phyloP scores from a whole-genome alignment of 2,329 filamentous ascomycete genomes.

The Fusarium metavorans region DNA sequence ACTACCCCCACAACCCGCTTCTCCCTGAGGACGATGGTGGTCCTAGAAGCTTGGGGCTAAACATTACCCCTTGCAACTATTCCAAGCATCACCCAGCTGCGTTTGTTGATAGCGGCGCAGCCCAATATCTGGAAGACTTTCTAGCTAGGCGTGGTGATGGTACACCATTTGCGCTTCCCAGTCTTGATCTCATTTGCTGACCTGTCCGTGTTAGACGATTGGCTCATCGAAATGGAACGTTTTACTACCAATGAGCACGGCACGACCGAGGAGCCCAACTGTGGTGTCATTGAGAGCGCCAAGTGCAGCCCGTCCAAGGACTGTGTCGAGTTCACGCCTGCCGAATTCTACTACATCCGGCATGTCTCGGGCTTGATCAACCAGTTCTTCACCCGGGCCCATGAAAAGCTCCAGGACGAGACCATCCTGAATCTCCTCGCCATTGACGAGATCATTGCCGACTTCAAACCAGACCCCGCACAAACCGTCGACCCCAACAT shows the following conservation, averaged over 20 bases:
- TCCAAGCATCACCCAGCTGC: not conserved
- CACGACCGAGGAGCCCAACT: not conserved
- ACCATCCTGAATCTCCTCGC: not conserved
- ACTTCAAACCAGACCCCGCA: not conserved
- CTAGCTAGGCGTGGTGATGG: not conserved
- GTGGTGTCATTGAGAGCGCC: not conserved
- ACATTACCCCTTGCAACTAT: not conserved
- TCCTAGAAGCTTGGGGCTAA: not conserved
- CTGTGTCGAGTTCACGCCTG: not conserved
- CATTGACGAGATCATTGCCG: not conserved
- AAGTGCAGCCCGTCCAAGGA: not conserved
- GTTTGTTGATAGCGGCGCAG: not conserved
- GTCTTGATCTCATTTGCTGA: not conserved
- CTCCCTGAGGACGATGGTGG: not conserved
- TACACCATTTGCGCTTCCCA: not conserved
- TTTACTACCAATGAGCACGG: not conserved
- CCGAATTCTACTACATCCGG: not conserved
- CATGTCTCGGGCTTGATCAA: not conserved
- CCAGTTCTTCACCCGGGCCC: not conserved
- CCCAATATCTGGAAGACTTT: not conserved
- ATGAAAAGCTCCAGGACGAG: not conserved
- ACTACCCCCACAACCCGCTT: not conserved
- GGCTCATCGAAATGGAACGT: not conserved
- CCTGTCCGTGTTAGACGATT: not conserved
- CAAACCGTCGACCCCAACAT: not conserved